Percentiles rank a stretch among this genome's conserved stretches.
These are phyloP conservation scores for Trematosphaeria pertusa DNA, from an alignment of 2,329 filamentous ascomycete genomes.

Conservation along the genomic window DNA sequence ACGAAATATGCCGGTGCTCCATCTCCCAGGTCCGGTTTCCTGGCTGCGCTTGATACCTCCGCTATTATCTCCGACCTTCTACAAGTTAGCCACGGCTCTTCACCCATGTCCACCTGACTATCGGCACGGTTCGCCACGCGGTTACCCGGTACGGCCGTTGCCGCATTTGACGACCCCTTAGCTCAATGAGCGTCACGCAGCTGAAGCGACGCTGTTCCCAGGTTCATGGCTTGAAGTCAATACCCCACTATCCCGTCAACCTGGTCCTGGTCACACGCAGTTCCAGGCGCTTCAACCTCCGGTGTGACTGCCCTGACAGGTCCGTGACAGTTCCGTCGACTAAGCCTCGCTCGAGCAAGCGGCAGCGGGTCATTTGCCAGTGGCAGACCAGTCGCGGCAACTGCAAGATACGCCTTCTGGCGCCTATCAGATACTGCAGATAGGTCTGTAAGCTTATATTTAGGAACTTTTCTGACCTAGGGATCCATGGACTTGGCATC, in stretches of 20 bases:
- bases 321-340: not conserved
- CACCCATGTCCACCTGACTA: not conserved
- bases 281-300: not conserved
- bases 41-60: not conserved
- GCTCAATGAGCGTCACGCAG: not conserved
- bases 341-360: not conserved
- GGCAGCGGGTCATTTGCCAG: not conserved
- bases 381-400: not conserved
- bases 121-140: no score
- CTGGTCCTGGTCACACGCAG: not conserved
- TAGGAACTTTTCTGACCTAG: not conserved
- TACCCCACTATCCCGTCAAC: not conserved
- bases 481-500: not conserved
- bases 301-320: not conserved
- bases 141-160: no score
- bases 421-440: not conserved
- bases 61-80: not conserved
- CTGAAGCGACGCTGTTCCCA: not conserved
- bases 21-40: not conserved
- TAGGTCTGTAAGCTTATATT: conserved; percentile 1
- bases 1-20: no score
- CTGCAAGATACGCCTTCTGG: conserved; percentile 1
- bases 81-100: no score
- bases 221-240: not conserved
- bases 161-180: no score